Evolutionary conservation across 768 basidiomycete species (phyloP).

Genomic region (Agaricus bisporus): DNA sequence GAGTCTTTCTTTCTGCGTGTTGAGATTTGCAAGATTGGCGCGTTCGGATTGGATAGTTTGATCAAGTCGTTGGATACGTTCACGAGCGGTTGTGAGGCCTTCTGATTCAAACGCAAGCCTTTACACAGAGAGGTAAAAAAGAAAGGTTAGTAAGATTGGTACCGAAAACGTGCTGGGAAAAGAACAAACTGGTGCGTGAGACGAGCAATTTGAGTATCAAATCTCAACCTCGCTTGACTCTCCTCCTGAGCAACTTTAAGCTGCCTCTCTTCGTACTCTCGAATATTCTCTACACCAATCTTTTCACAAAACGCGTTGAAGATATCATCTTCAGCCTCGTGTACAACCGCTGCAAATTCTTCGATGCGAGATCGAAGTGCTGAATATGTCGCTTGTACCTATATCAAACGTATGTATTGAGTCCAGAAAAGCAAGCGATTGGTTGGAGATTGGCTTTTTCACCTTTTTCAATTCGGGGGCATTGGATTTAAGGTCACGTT

Average conservation of each 20-base stretch:
- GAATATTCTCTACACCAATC: constrained; percentile 76
- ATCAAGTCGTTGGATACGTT: constrained; percentile 54
- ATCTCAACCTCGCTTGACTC: constrained; percentile 75
- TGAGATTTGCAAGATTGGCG: constrained; percentile 44
- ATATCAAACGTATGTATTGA: background rate
- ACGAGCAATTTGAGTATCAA: constrained; percentile 81
- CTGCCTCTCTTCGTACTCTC: constrained; percentile 92
- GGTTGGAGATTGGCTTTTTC: background rate
- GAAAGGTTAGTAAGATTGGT: too few species aligned
- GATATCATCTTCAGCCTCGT: constrained; percentile 74
- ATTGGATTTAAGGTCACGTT: constrained; percentile 60
- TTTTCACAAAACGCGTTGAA: constrained; percentile 74
- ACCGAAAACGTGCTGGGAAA: background rate
- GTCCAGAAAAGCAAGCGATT: too few species aligned
- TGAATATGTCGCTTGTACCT: constrained; percentile 52
- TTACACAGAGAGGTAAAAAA: background rate
- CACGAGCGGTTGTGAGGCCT: constrained; percentile 57
- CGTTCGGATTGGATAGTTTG: constrained; percentile 47
- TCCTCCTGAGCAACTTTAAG: constrained; percentile 85
- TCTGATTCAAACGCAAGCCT: constrained; percentile 82
- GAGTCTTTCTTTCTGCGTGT: constrained; percentile 47
- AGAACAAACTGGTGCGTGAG: constrained; percentile 74
- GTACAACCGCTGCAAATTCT: constrained; percentile 48
- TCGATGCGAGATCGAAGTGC: constrained; percentile 50
- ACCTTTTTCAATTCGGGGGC: constrained; percentile 73